phyloP scores from a whole-genome alignment of 2,329 filamentous ascomycete species.

The Teratosphaeria viscida region DNA sequence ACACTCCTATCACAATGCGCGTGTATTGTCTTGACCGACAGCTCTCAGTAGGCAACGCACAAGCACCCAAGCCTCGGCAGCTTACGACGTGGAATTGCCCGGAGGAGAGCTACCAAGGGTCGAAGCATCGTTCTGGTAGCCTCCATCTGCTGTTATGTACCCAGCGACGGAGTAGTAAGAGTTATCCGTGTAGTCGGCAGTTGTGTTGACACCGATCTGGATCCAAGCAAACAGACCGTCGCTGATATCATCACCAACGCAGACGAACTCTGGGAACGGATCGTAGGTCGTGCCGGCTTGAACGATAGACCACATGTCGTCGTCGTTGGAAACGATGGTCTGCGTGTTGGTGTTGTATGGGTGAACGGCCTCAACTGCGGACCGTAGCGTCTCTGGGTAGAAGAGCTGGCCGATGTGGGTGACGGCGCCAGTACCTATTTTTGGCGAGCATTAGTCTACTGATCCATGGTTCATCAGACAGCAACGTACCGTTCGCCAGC shows the following conservation, averaged over 20 bases:
- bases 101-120: neutral
- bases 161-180: slow-evolving; percentile 1
- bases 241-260: slow-evolving; percentile 42
- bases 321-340: slow-evolving; percentile 41
- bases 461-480: slow-evolving; percentile 26
- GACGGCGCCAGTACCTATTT: slow-evolving; percentile 17
- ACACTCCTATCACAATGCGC: neutral
- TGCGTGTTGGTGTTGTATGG: slow-evolving; percentile 37
- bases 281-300: slow-evolving; percentile 36
- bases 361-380: slow-evolving; percentile 36
- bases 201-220: slow-evolving; percentile 38
- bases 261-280: slow-evolving; percentile 48
- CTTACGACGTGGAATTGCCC: neutral
- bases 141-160: neutral
- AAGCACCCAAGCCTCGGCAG: neutral
- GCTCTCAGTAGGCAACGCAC: neutral
- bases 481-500: slow-evolving; percentile 36
- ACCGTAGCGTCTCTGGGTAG: slow-evolving; percentile 50
- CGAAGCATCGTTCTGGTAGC: neutral
- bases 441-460: neutral
- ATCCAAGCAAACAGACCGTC: slow-evolving; percentile 48
- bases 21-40: neutral
- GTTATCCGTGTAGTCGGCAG: slow-evolving; percentile 14
- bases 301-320: slow-evolving; percentile 39
- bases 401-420: slow-evolving; percentile 54